Base-by-base conservation (phyloP, 2,329 filamentous ascomycete species). In the Cercospora nicotianae region DNA sequence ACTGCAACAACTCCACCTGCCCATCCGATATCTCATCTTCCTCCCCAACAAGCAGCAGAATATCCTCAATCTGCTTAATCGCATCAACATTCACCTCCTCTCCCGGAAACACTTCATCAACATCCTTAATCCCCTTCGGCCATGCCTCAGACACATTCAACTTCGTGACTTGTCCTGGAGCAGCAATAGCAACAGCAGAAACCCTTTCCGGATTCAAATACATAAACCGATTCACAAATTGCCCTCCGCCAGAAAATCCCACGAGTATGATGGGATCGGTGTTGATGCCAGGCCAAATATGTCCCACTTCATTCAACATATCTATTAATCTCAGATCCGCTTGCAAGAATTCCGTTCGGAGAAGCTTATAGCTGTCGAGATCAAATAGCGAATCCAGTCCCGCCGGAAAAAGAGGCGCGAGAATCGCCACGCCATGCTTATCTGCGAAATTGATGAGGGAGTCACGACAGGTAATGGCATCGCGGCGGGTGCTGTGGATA, bases 351-450 rank as follows among this genome's bases (percentile, higher is more conserved):
- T 66, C 42, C 1, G 33, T 61, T 31, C 63, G 59, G 5, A 69
- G 53, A 18, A 48, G n/a, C 30, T 69, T 65, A 28, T 67, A 69
- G n/a, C 62, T 67, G 26, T 69, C 69, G 3, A 70, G 57, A 28
- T 70, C 69, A 7, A 67, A 60, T 0, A 57, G 60, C 1, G 28
- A 36, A 18, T 68, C 69, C 5, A 69, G 57, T 26, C 53, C 63
- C 12, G 69, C 69, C 2, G 67, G 69, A 12, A 70, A 70, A 2
- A 70, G 53, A 16, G 66, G 69, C 6, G 69, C 69, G n/a, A 69
- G 20, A 20, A 70, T 60, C 0, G 64, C 69, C 5, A 69, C 63
- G n/a, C 64, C 60, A 39, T 68, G 63, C 16, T 36, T 45, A 20
- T 69, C 63, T 8, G 65, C 63, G 12, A 66, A 69, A 5, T 10